Percentiles rank a stretch among this genome's conserved stretches.
Evolutionary conservation across 202 grass and related monocot species (phyloP).

Genomic region (Digitaria exilis): DNA sequence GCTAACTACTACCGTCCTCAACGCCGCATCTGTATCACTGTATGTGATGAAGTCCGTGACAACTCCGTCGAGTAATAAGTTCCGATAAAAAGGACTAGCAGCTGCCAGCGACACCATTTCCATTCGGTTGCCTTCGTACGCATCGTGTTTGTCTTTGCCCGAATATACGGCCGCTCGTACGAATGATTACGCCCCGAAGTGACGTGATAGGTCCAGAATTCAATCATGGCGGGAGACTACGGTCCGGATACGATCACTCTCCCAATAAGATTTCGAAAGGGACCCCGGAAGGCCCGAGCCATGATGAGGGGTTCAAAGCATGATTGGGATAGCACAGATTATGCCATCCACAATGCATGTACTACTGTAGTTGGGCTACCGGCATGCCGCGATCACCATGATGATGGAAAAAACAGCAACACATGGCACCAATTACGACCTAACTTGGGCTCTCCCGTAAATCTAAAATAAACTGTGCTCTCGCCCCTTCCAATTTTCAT

Average conservation of each 20-base stretch:
- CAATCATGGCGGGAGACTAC: neutral
- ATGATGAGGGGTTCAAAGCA: neutral
- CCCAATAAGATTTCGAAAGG: constrained; percentile 7
- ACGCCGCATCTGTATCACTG: too few relatives aligned
- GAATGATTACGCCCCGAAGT: neutral
- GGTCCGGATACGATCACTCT: neutral
- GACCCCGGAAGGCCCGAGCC: neutral
- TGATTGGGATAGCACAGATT: constrained; percentile 15
- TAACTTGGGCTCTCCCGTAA: neutral
- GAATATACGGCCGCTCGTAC: neutral
- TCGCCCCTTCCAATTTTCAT: too few relatives aligned
- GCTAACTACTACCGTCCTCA: neutral
- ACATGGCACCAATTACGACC: too few relatives aligned
- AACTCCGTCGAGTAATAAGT: too few relatives aligned
- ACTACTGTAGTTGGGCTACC: neutral
- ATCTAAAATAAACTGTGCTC: too few relatives aligned
- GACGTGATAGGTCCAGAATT: neutral
- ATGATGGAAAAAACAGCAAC: neutral
- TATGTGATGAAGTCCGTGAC: too few relatives aligned
- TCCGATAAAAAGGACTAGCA: too few relatives aligned
- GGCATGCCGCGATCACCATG: neutral
- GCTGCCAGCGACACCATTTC: too few relatives aligned
- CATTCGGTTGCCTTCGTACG: neutral
- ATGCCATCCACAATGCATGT: neutral
- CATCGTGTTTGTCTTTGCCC: neutral